phyloP scores from a whole-genome alignment of 371 early-diverging fungal genomes.

The Mortierella sp. region DNA sequence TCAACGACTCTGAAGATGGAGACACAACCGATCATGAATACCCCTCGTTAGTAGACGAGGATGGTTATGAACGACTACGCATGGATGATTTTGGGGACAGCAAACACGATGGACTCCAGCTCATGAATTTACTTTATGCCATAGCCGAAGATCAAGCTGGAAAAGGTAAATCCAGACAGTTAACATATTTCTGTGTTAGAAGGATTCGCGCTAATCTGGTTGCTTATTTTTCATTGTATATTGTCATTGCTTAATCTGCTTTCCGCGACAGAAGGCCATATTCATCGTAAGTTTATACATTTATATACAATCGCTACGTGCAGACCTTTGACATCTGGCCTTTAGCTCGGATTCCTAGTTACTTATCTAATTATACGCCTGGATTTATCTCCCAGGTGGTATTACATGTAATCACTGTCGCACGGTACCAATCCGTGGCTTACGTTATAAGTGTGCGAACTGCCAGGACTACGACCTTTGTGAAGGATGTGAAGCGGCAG shows the following conservation, averaged over 20 bases:
- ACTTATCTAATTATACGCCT: not conserved
- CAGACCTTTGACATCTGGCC: not conserved
- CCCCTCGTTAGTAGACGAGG: conserved; percentile 12
- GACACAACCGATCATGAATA: conserved; percentile 42
- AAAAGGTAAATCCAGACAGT: conserved; percentile 68
- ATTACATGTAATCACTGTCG: conserved; percentile 95
- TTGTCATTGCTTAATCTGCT: not conserved
- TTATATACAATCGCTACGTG: not conserved
- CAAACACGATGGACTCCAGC: conserved; percentile 66
- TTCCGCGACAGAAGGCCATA: conserved; percentile 75
- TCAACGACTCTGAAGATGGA: conserved; percentile 28
- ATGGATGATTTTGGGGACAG: conserved; percentile 45
- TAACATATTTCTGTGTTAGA: too few species aligned
- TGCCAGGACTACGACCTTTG: conserved; percentile 96
- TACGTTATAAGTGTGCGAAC: conserved; percentile 93
- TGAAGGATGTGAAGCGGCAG: conserved; percentile 88
- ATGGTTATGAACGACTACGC: conserved; percentile 39
- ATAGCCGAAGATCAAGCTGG: conserved; percentile 92
- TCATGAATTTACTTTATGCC: conserved; percentile 84
- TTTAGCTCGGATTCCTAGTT: not conserved
- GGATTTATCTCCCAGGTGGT: conserved; percentile 67
- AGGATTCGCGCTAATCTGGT: not conserved
- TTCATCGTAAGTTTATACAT: conserved; percentile 70
- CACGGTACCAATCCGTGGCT: conserved; percentile 88
- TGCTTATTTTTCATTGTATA: not conserved